Base-by-base conservation (phyloP, 345 rosid species). In the Syzygium grande region DNA sequence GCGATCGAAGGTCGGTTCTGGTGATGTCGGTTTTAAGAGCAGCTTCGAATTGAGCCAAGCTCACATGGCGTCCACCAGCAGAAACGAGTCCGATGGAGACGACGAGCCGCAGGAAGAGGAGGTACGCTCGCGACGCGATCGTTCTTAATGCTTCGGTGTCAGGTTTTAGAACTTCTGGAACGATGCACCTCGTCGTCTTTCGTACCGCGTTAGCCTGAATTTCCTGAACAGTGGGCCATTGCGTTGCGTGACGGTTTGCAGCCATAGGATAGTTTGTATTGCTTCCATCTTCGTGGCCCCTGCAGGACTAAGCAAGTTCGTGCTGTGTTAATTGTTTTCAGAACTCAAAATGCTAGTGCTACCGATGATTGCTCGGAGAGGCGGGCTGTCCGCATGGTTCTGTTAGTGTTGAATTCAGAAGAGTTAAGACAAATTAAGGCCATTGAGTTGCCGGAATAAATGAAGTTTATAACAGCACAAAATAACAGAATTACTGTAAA, bases 1-100 rank as follows among this genome's bases (percentile, higher is more conserved):
- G 83, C 83, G 15, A 38, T 73, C 21, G 49, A 0, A 73, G 83
- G 11, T 73, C 83, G 12, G 49, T 73, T 17, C 83, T 43, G 83
- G 49, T 2, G 83, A 73, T 38, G 83, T 38, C 83, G 83, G 83
- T 11, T 14, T 14, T 73, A 73, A 3, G 49, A 73, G 83, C 83
- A 73, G 83, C 83, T 73, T 73, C 83, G 1, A 73, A 19, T 73
- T 22, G 49, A 73, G 83, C 15, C 84, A 16, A 27, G 38, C 19
- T 85, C 86, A 21, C 84, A 97, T 97, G 99, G 97, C 95, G 58
- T 93, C 98, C 53, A 90, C 92, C 53, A 91, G 96, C 92, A 91
- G 89, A 89, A 87, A 87, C 51, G 86, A 88, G 87, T 88, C 88
- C 85, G 86, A 85, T 22, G 94, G 89, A 86, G 94, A 93, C 84